phyloP scores from a whole-genome alignment of 2,329 filamentous ascomycete genomes.

The Geosmithia morbida region DNA sequence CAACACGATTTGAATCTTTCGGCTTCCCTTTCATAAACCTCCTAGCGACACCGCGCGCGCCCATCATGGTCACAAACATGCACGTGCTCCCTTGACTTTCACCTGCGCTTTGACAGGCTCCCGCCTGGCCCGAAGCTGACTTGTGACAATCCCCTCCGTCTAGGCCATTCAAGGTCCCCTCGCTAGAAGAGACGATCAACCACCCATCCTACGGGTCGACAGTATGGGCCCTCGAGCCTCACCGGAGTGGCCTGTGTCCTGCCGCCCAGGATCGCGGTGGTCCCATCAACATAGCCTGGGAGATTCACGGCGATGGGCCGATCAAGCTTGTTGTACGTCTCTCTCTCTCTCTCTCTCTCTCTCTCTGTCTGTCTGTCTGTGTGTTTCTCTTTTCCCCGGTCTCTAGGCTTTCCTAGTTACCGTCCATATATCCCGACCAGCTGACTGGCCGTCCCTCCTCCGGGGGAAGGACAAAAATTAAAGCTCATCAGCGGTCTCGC shows the following conservation, averaged over 20 bases:
- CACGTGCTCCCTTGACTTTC: neutral
- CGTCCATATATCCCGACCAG: too few species aligned
- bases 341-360: neutral
- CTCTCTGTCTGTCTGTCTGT: too few species aligned
- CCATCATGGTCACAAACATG: neutral
- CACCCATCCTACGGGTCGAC: constrained; percentile 54
- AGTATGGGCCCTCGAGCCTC: constrained; percentile 56
- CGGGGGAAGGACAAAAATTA: too few species aligned
- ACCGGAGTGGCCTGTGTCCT: constrained; percentile 41
- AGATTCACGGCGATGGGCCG: constrained; percentile 64
- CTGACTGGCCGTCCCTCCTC: too few species aligned
- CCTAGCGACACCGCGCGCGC: too few species aligned
- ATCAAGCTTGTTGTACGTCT: constrained; percentile 58
- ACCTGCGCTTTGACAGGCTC: neutral
- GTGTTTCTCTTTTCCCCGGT: too few species aligned
- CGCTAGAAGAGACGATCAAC: constrained; percentile 41
- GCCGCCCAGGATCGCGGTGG: constrained; percentile 61
- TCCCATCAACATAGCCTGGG: constrained; percentile 63
- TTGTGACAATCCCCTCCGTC: neutral
- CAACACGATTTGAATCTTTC: too few species aligned
- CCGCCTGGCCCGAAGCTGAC: too few species aligned
- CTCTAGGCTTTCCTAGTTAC: too few species aligned
- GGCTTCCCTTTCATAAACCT: too few species aligned
- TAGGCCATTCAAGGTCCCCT: constrained; percentile 17
- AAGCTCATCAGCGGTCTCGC: constrained; percentile 78